phyloP scores from a whole-genome alignment of 352 stramenopile genomes.

The Globisporangium paddicum region DNA sequence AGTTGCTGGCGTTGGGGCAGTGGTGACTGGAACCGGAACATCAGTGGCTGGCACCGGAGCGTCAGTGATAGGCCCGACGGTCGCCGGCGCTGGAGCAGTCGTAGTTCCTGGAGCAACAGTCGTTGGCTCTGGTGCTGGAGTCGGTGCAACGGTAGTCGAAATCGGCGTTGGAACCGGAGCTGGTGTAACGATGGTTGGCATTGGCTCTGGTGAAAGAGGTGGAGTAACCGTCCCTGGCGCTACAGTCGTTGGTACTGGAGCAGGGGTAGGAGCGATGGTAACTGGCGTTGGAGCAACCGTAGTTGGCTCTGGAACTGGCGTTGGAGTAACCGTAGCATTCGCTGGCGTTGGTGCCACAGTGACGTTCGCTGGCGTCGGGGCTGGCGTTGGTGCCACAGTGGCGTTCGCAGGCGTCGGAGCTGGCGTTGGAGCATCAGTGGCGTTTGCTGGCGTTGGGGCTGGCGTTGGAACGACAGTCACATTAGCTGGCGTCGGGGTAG shows the following conservation, averaged over 20 bases:
- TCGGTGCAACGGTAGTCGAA: neutral
- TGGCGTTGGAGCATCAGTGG: neutral
- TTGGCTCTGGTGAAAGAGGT: no score
- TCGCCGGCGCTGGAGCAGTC: slow-evolving; percentile 1
- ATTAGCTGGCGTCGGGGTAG: no score
- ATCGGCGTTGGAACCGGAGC: neutral
- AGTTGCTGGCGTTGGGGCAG: neutral
- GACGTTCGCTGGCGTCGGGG: neutral
- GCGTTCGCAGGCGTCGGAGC: neutral
- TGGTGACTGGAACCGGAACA: neutral
- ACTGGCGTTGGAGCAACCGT: neutral
- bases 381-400: neutral
- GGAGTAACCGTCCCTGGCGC: neutral
- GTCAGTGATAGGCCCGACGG: neutral
- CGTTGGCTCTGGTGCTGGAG: slow-evolving; percentile 7
- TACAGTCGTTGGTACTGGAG: neutral
- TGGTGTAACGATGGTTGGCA: neutral
- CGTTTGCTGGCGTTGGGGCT: neutral
- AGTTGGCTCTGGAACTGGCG: neutral
- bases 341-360: neutral
- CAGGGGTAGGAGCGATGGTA: neutral
- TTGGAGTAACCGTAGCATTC: neutral
- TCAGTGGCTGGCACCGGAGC: neutral
- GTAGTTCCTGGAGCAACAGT: neutral
- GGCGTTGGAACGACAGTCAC: no score